These are phyloP conservation scores for Kodamaea nitidulidarum DNA, from an alignment of 805 yeast species.

Conservation along the genomic window DNA sequence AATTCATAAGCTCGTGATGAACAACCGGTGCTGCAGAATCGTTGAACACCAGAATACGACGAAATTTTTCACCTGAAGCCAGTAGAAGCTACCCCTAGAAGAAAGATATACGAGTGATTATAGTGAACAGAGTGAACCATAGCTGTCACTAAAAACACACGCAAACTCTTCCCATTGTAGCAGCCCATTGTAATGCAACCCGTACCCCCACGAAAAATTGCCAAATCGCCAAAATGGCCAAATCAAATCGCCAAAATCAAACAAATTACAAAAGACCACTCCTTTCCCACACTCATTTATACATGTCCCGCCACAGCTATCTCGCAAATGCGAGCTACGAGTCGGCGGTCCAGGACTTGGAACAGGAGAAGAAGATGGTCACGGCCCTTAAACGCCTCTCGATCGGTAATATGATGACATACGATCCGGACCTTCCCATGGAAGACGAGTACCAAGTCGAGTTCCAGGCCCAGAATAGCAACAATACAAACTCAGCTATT, in stretches of 20 bases:
- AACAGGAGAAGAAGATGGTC: slow-evolving; percentile 69
- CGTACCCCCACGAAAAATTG: background rate
- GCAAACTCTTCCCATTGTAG: no score
- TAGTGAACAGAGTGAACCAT: no score
- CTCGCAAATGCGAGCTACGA: slow-evolving; percentile 21
- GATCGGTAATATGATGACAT: slow-evolving; percentile 55
- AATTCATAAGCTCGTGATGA: no score
- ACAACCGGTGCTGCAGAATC: no score
- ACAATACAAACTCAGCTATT: background rate
- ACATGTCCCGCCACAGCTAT: slow-evolving; percentile 9
- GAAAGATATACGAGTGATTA: no score
- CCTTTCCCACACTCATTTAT: slow-evolving; percentile 1
- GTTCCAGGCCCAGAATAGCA: slow-evolving; percentile 17
- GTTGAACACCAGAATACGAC: no score
- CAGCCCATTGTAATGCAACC: no score
- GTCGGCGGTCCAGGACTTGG: slow-evolving; percentile 70
- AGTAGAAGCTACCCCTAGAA: no score
- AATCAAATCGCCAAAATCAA: background rate
- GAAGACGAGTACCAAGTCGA: slow-evolving; percentile 21
- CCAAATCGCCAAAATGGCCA: no score
- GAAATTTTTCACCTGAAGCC: no score
- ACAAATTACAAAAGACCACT: background rate
- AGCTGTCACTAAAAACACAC: no score
- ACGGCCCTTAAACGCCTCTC: slow-evolving; percentile 70
- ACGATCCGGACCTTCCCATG: slow-evolving; percentile 70